Base-by-base conservation (phyloP, 1,139 yeast genomes). In the Magnusiomyces suaveolens region DNA sequence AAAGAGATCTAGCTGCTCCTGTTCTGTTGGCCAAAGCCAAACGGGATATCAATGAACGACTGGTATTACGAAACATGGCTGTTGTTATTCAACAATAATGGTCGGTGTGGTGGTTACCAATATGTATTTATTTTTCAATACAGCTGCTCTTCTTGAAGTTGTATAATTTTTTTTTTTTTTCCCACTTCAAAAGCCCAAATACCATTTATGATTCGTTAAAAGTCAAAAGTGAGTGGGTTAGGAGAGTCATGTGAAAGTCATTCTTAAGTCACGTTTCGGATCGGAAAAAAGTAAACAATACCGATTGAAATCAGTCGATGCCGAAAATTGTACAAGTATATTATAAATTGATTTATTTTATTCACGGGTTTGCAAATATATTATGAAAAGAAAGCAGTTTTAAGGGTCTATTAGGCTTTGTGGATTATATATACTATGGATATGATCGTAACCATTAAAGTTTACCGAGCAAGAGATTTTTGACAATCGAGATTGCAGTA, bases 401-500 rank as follows among this genome's bases (percentile, higher is more conserved):
- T n/a, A n/a, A n/a, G n/a, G n/a, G n/a, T n/a, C n/a, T n/a, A n/a
- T n/a, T n/a, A n/a, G n/a, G n/a, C n/a, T n/a, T n/a, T n/a, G n/a
- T n/a, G n/a, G n/a, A n/a, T n/a, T n/a, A n/a, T n/a, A n/a, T n/a
- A n/a, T n/a, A n/a, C n/a, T n/a, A n/a, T n/a, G 33, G 33, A 29
- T 29, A 6, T 6, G 33, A 29, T 29, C 12, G 33, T 29, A 29
- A 29, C 12, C 33, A 29, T 60, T 73, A 86, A 61, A 87, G 76
- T 70, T 88, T 88, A 25, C 90, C 92, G 46, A 69, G 69, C 50
- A 83, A 61, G 64, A 88, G 73, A 70, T 88, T 84, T 64, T 73
- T 76, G 47, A 76, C 62, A 92, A 90, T 94, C 64, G 87, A 90
- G 62, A 72, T 75, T 26, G 79, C 97, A 25, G 97, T 87, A 62